phyloP scores from a whole-genome alignment of 2,329 filamentous ascomycete species.

The Xylariaceae sp. region DNA sequence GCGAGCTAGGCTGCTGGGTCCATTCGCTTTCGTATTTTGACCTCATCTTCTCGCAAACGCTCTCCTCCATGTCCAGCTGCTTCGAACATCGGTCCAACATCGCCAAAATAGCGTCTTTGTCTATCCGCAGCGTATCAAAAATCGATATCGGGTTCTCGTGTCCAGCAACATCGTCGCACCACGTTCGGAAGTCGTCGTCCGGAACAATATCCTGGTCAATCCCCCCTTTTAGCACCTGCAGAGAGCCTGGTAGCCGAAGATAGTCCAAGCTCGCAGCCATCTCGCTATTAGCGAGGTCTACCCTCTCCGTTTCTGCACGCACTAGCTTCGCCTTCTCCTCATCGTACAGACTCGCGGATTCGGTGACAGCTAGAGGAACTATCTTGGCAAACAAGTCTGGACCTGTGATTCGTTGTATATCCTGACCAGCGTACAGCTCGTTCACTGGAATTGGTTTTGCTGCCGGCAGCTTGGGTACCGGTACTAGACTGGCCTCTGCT shows the following conservation, averaged over 20 bases:
- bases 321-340: constrained; percentile 97
- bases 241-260: constrained; percentile 77
- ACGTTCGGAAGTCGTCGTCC: constrained; percentile 85
- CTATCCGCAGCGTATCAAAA: constrained; percentile 71
- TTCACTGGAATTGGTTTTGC: constrained; percentile 96
- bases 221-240: constrained; percentile 88
- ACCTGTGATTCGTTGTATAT: constrained; percentile 94
- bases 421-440: constrained; percentile 93
- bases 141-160: constrained; percentile 74
- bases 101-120: constrained; percentile 68
- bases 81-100: constrained; percentile 76
- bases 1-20: constrained; percentile 93
- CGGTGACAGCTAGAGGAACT: constrained; percentile 90
- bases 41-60: constrained; percentile 97
- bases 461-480: constrained; percentile 85
- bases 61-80: constrained; percentile 93
- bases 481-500: constrained; percentile 71
- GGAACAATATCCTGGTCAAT: constrained; percentile 84
- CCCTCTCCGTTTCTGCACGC: constrained; percentile 86
- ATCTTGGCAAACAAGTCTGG: constrained; percentile 97
- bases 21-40: constrained; percentile 94
- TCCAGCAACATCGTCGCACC: constrained; percentile 88
- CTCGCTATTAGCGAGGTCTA: constrained; percentile 87
- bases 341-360: constrained; percentile 94
- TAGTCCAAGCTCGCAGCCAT: constrained; percentile 96